Percentiles rank a stretch among this genome's conserved stretches.
These are phyloP conservation scores for Leccinum rimulosum DNA, from an alignment of 768 basidiomycete species.

Conservation along the genomic window DNA sequence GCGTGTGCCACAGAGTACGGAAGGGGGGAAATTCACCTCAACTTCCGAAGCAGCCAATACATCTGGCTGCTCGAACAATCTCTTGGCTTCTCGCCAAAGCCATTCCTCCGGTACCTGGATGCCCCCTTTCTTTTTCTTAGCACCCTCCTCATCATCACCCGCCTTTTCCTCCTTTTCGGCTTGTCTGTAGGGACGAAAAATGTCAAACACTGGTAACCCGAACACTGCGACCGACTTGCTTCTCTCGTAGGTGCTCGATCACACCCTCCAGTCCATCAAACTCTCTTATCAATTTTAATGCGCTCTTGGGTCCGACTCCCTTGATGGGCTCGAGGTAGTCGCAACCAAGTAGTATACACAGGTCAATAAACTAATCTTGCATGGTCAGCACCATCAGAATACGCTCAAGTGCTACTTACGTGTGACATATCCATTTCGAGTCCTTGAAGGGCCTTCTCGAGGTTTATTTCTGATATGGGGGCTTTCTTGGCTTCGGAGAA, in stretches of 20 bases:
- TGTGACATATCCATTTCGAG: constrained; percentile 91
- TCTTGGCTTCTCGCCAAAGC: constrained; percentile 96
- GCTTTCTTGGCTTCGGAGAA: constrained; percentile 98
- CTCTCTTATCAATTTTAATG: constrained; percentile 88
- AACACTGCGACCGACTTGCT: constrained; percentile 40
- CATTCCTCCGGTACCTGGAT: constrained; percentile 88
- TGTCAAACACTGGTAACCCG: not conserved
- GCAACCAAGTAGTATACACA: constrained; percentile 95
- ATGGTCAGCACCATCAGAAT: constrained; percentile 1
- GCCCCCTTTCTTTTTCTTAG: constrained; percentile 62
- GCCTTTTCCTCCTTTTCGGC: constrained; percentile 44
- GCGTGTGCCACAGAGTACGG: not conserved
- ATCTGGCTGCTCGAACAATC: constrained; percentile 86
- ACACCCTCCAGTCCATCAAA: constrained; percentile 69
- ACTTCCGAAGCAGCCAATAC: constrained; percentile 83
- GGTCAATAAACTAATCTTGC: constrained; percentile 77
- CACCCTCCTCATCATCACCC: constrained; percentile 39
- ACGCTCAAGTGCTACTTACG: constrained; percentile 38
- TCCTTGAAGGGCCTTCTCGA: constrained; percentile 80
- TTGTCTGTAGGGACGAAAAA: constrained; percentile 21
- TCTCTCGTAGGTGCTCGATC: constrained; percentile 75
- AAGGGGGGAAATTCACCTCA: constrained; percentile 52
- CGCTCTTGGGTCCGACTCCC: constrained; percentile 94
- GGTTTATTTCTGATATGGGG: constrained; percentile 90
- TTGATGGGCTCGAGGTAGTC: constrained; percentile 99